These are phyloP conservation scores for Protea cynaroides DNA, from an alignment of 164 flowering plant species.

Conservation along the genomic window DNA sequence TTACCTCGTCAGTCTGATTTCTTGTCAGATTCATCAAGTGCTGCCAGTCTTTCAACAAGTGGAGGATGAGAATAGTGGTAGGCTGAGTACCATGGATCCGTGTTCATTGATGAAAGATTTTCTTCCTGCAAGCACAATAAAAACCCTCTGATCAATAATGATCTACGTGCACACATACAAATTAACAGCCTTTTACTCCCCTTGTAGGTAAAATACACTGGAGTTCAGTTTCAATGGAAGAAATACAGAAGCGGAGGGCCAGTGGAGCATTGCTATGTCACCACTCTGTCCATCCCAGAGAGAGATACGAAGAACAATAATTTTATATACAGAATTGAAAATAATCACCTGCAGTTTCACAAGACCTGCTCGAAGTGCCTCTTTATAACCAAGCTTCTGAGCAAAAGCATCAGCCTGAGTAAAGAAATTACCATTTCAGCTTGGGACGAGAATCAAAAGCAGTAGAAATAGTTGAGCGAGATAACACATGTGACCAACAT, in stretches of 20 bases:
- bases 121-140: conserved; percentile 64
- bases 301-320: too few species aligned
- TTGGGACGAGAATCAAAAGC: conserved; percentile 4
- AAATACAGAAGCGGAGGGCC: too few species aligned
- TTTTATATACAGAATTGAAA: too few species aligned
- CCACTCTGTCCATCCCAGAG: too few species aligned
- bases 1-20: conserved; percentile 7
- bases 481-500: background rate
- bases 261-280: too few species aligned
- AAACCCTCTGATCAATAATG: background rate
- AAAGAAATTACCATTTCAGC: too few species aligned
- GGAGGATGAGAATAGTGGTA: conserved; percentile 99
- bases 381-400: conserved; percentile 75
- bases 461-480: background rate
- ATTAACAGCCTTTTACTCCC: too few species aligned
- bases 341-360: conserved; percentile 80
- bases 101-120: conserved; percentile 92
- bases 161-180: background rate
- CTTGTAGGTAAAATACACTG: too few species aligned
- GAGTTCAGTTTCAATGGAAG: too few species aligned
- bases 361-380: conserved; percentile 69
- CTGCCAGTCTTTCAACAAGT: conserved; percentile 83
- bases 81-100: conserved; percentile 97
- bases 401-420: conserved; percentile 96
- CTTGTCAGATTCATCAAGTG: conserved; percentile 63